These are phyloP conservation scores for Rhytidiadelphus loreus DNA, from an alignment of 225 moss, liverwort and hornwort species.

Conservation along the genomic window DNA sequence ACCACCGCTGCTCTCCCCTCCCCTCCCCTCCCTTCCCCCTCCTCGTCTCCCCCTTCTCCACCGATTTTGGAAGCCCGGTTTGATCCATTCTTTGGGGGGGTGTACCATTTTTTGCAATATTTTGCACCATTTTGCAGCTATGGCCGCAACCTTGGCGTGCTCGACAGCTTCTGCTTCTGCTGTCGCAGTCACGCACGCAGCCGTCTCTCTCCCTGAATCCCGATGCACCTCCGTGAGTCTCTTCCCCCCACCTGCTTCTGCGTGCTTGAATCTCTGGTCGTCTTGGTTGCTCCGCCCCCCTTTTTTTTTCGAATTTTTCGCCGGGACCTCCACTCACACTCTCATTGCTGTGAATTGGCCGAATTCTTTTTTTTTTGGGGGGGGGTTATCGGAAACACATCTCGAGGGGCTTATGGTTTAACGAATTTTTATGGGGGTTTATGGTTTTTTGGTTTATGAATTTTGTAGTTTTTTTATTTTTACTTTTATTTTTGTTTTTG, in stretches of 20 bases:
- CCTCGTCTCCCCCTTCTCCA: too few species aligned
- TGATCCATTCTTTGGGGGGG: too few species aligned
- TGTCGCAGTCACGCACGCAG: neutral
- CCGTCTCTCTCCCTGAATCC: slow-evolving; percentile 4
- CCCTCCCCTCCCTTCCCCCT: neutral
- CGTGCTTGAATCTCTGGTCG: neutral
- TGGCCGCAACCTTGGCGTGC: slow-evolving; percentile 17
- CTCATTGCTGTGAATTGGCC: neutral
- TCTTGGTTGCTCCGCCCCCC: neutral
- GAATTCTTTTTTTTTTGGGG: neutral
- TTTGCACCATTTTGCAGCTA: neutral
- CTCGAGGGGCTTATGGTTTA: neutral
- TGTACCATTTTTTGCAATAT: too few species aligned
- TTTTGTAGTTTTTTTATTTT: neutral
- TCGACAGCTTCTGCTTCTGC: neutral
- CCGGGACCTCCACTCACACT: neutral
- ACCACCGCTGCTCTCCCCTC: neutral
- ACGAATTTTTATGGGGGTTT: neutral
- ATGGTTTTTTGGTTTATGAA: neutral
- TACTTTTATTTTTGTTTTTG: too few species aligned
- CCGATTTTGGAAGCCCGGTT: neutral
- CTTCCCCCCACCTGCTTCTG: too few species aligned
- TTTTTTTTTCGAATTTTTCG: too few species aligned
- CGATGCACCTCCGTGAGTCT: slow-evolving; percentile 19
- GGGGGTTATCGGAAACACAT: neutral